A percentile compares a stretch with the other conserved stretches of the same genome.
Evolutionary conservation across 164 flowering plant genomes (phyloP).

Genomic region (Kalanchoe fedtschenkoi): DNA sequence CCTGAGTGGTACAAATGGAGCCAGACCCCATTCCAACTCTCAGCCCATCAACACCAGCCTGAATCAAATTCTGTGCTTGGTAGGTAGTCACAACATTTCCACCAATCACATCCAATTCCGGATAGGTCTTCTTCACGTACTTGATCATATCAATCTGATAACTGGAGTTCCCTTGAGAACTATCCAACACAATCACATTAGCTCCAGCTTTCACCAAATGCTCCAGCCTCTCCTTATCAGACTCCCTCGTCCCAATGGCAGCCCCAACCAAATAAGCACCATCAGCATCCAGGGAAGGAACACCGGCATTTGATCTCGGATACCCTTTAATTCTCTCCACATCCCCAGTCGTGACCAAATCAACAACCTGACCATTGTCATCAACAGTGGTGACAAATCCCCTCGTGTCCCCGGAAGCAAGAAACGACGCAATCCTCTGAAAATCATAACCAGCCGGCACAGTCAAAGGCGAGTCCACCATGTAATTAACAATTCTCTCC

Average conservation of each 20-base stretch:
- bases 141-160: slow-evolving; percentile 91
- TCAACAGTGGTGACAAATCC: slow-evolving; percentile 42
- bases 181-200: slow-evolving; percentile 73
- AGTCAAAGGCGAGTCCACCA: slow-evolving; percentile 17
- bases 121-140: slow-evolving; percentile 54
- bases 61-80: slow-evolving; percentile 79
- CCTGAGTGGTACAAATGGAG: slow-evolving; percentile 93
- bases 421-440: slow-evolving; percentile 33
- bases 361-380: slow-evolving; percentile 47
- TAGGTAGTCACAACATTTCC: slow-evolving; percentile 78
- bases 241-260: slow-evolving; percentile 73
- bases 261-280: slow-evolving; percentile 82
- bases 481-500: slow-evolving; percentile 28
- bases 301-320: slow-evolving; percentile 36
- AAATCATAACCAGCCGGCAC: slow-evolving; percentile 39
- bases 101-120: slow-evolving; percentile 72
- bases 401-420: slow-evolving; percentile 23
- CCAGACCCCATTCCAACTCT: slow-evolving; percentile 99
- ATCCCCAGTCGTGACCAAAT: slow-evolving; percentile 46
- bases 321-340: slow-evolving; percentile 53
- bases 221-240: slow-evolving; percentile 79
- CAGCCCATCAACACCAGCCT: slow-evolving; percentile 85
- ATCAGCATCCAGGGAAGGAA: slow-evolving; percentile 56
- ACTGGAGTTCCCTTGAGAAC: slow-evolving; percentile 87
- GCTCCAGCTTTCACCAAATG: slow-evolving; percentile 74